These are phyloP conservation scores for Thozetella sp. DNA, from an alignment of 495 filamentous ascomycete genomes.

Conservation along the genomic window DNA sequence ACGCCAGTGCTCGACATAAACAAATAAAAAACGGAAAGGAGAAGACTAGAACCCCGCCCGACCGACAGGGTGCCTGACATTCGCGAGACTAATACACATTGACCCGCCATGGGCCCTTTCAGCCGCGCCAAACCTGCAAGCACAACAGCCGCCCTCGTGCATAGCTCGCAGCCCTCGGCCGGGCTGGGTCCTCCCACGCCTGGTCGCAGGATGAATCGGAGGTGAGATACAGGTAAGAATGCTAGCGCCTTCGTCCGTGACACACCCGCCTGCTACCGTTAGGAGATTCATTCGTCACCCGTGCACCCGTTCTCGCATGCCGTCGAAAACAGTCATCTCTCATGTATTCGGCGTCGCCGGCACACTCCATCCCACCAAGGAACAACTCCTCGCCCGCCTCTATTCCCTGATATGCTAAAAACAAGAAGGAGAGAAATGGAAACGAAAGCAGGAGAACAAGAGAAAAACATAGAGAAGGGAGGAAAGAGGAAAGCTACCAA, in stretches of 20 bases:
- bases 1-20: background rate
- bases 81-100: background rate
- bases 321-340: background rate
- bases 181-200: background rate
- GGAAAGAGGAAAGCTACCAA: slow-evolving; percentile 6
- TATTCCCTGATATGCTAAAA: background rate
- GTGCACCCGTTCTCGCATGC: background rate
- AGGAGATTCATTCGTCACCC: background rate
- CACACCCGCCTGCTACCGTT: background rate
- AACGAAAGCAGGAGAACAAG: background rate
- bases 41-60: background rate
- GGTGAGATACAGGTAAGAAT: background rate
- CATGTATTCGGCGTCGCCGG: background rate
- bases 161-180: background rate
- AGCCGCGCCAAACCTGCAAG: background rate
- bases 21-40: background rate
- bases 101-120: background rate
- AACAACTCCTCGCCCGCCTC: background rate
- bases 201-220: background rate
- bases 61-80: background rate
- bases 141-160: background rate
- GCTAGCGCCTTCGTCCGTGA: background rate
- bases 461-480: slow-evolving; percentile 4
- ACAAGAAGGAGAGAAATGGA: slow-evolving; percentile 6
- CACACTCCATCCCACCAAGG: background rate